Evolutionary conservation across 1,284 basidiomycete genomes (phyloP), one percentile per base, ranked within the genome.

Genomic region (Ceratobasidium sp.): DNA sequence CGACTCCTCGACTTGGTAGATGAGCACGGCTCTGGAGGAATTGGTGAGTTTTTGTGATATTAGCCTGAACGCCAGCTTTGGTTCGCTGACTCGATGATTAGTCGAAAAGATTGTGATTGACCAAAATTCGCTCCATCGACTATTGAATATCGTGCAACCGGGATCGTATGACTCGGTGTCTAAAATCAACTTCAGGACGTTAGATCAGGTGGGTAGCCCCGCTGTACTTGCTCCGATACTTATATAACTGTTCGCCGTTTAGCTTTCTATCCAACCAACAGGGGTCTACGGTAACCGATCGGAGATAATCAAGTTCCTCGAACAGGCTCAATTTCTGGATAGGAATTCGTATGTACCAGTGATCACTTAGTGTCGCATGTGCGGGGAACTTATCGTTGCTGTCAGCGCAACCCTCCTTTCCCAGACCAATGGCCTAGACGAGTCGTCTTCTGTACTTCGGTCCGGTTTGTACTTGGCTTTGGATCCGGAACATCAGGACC

Each of bases 231-330:
- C 23, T n/a, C 8, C 5, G 23, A 53, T 53, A 16, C 50, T 36
- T 19, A 33, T 86, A 42, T 79, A 85, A 71, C 86, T 86, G 75
- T 78, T 79, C 36, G 71, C 86, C 1, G 83, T 86, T 67, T 71
- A 75, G 3, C 71, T 80, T 11, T 56, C 71, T 9, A 74, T 85
- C 58, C 80, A 81, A 69, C 83, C 83, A 2, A 72, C 85, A 0
- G 86, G 86, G 0, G 69, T 87, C 1, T 87, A 86, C 64, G 86
- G 85, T 1, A 82, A 81, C 74, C 82, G 80, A 71, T 72, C 76
- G 0, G 79, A 82, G 68, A 82, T 87, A 7, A 78, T 82, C 5
- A 74, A 77, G 8, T 82, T 84, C 68, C 72, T 87, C 1, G 54
- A 71, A 9, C 73, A 75, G 13, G 73, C 80, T 2, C 74, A 68